A percentile compares a stretch with the other conserved stretches of the same genome.
phyloP scores from a whole-genome alignment of 306 rosid species.

The barrel medic (Medicago truncatula) region DNA sequence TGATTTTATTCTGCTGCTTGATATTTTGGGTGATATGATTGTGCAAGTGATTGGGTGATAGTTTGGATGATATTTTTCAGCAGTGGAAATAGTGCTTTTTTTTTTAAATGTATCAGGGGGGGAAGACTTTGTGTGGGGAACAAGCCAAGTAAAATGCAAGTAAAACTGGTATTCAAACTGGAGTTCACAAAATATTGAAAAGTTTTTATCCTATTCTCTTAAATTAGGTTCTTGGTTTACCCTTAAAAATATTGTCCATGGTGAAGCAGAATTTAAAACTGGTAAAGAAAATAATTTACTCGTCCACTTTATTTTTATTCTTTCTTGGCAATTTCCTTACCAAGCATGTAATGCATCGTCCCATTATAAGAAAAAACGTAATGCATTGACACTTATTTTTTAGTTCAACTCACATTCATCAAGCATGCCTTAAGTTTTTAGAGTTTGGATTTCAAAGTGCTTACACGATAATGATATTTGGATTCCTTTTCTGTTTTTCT shows the following conservation, averaged over 20 bases:
- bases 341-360: not conserved
- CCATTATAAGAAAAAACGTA: not conserved
- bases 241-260: not conserved
- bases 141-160: not conserved
- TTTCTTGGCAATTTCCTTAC: slow-evolving; percentile 27
- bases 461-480: slow-evolving; percentile 14
- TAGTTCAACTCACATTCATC: slow-evolving; percentile 19
- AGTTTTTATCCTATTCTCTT: too few species aligned
- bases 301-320: slow-evolving; percentile 19
- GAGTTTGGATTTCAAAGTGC: not conserved
- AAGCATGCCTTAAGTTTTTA: not conserved
- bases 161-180: not conserved
- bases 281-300: slow-evolving; percentile 17
- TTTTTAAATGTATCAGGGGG: not conserved
- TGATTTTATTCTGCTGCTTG: slow-evolving; percentile 6
- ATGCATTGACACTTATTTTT: slow-evolving; percentile 1
- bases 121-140: not conserved
- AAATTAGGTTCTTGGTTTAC: not conserved
- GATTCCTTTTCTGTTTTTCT: slow-evolving; percentile 26
- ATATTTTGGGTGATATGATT: slow-evolving; percentile 8
- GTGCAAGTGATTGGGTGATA: slow-evolving; percentile 13
- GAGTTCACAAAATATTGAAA: not conserved
- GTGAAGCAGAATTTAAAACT: not conserved
- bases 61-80: not conserved
- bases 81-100: not conserved